These are phyloP conservation scores for Solanum megistacrolobum DNA, from an alignment of 257 asterid species.

Conservation along the genomic window DNA sequence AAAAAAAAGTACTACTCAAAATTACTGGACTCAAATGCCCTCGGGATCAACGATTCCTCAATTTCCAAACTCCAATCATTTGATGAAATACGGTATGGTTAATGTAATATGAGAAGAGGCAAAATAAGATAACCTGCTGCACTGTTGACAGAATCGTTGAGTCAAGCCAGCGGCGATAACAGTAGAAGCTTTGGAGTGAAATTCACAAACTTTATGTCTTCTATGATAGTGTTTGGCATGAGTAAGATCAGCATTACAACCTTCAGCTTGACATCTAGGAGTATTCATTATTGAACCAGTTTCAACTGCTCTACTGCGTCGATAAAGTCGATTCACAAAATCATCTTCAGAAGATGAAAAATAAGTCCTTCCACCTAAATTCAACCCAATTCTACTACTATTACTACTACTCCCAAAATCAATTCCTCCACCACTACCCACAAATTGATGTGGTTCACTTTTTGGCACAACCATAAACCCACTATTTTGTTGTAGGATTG, in stretches of 20 bases:
- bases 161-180: constrained; percentile 90
- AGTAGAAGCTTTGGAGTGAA: constrained; percentile 91
- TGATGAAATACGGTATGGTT: constrained; percentile 15
- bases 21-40: constrained; percentile 54
- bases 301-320: constrained; percentile 67
- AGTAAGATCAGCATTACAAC: constrained; percentile 83
- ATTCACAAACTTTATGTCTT: constrained; percentile 98
- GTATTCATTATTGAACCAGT: constrained; percentile 52
- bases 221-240: constrained; percentile 98
- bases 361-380: constrained; percentile 88
- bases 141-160: constrained; percentile 98
- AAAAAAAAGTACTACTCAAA: constrained; percentile 26
- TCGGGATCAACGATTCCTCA: constrained; percentile 55
- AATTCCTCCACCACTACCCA: constrained; percentile 28
- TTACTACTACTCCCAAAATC: neutral
- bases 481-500: constrained; percentile 36
- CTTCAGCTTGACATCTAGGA: constrained; percentile 91
- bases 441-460: constrained; percentile 45
- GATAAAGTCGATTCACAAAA: constrained; percentile 96
- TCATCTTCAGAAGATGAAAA: constrained; percentile 91
- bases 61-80: constrained; percentile 23
- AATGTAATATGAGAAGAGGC: neutral
- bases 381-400: constrained; percentile 52
- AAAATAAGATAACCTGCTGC: constrained; percentile 68
- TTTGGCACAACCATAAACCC: constrained; percentile 73